Percentiles rank a stretch among this genome's conserved stretches.
Conservation (phyloP, 208 protist species). For the Phytomonas francai region DNA sequence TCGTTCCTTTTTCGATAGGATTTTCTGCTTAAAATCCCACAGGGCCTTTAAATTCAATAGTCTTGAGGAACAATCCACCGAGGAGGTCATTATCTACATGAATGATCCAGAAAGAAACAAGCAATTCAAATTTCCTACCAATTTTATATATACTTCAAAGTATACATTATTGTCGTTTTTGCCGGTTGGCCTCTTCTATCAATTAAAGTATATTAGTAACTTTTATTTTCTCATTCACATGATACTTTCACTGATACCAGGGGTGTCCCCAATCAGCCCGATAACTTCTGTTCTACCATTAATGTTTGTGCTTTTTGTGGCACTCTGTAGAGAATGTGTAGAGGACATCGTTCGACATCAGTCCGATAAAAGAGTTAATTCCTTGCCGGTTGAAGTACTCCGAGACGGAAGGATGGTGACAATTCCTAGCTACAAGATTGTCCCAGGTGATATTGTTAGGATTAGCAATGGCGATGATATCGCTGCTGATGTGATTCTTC, state of each 20-base stretch:
- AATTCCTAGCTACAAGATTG: conserved; percentile 57
- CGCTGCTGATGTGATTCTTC: conserved; percentile 81
- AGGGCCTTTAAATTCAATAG: background rate
- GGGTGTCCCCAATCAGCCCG: conserved; percentile 85
- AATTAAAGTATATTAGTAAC: conserved; percentile 91
- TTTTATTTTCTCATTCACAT: conserved; percentile 94
- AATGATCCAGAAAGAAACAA: conserved; percentile 63
- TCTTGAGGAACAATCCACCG: conserved; percentile 29
- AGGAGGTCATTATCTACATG: conserved; percentile 76
- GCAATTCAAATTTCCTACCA: conserved; percentile 61
- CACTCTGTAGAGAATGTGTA: conserved; percentile 84
- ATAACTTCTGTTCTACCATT: conserved; percentile 86
- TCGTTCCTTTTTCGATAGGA: conserved; percentile 2
- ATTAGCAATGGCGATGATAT: conserved; percentile 79
- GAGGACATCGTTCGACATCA: conserved; percentile 83
- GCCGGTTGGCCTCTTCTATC: conserved; percentile 88
- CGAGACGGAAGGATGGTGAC: conserved; percentile 32
- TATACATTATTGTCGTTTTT: conserved; percentile 91
- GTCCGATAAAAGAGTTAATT: conserved; percentile 78
- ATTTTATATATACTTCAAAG: conserved; percentile 91
- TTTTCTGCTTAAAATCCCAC: background rate
- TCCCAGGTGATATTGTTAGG: conserved; percentile 70
- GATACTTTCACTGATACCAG: conserved; percentile 88
- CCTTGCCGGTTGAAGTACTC: conserved; percentile 44
- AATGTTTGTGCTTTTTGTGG: conserved; percentile 84